A percentile compares a stretch with the other conserved stretches of the same genome.
phyloP scores from a whole-genome alignment of 371 early-diverging fungal species.

The Mortierella sp. region DNA sequence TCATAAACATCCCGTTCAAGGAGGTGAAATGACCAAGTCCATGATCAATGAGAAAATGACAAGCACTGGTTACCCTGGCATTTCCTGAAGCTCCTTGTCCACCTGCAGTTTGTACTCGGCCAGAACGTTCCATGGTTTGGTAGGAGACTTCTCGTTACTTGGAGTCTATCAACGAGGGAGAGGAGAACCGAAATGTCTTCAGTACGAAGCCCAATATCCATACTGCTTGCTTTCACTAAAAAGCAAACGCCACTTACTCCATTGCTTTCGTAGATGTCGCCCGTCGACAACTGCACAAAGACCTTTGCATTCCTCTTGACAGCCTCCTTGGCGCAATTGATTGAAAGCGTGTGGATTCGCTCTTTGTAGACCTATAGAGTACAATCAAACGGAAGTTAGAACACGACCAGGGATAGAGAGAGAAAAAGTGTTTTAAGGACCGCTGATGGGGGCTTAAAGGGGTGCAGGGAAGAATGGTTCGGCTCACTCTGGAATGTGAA shows the following conservation, averaged over 20 bases:
- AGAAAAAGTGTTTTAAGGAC: too few species aligned
- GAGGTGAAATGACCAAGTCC: too few species aligned
- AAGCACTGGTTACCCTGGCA: constrained; percentile 52
- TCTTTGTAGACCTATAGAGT: constrained; percentile 80
- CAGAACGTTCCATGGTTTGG: constrained; percentile 87
- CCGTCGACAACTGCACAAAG: constrained; percentile 88
- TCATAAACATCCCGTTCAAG: background rate
- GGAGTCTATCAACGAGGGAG: constrained; percentile 63
- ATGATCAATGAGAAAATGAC: too few species aligned
- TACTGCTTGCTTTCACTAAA: background rate
- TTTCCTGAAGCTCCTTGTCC: constrained; percentile 75
- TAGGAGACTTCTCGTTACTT: constrained; percentile 74
- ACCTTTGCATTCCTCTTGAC: constrained; percentile 76
- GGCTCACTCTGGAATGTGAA: too few species aligned
- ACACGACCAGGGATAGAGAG: too few species aligned
- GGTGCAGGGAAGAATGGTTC: too few species aligned
- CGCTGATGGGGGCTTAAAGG: too few species aligned
- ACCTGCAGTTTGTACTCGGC: constrained; percentile 84
- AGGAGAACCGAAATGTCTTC: background rate
- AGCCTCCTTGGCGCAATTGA: constrained; percentile 83
- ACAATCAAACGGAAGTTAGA: too few species aligned
- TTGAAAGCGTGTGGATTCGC: constrained; percentile 78
- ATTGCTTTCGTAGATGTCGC: constrained; percentile 85
- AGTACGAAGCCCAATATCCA: too few species aligned
- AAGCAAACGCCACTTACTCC: constrained; percentile 60